These are phyloP conservation scores for Rhodotorula sp. DNA, from an alignment of 1,284 basidiomycete species.

Conservation along the genomic window DNA sequence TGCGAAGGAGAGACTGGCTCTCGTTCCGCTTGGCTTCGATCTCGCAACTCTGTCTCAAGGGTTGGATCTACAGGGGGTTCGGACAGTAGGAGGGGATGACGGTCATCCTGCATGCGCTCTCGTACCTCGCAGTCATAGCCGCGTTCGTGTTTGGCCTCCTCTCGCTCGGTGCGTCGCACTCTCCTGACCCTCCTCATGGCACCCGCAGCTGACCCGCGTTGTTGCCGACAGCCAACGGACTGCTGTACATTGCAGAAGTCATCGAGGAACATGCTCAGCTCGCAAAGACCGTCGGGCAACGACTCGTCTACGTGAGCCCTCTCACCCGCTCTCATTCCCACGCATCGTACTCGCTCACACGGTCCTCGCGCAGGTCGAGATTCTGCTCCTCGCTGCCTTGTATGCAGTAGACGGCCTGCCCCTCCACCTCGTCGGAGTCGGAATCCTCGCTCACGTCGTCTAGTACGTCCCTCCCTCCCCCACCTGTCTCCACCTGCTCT, in stretches of 20 bases:
- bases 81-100: slow-evolving; percentile 19
- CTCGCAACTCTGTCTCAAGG: too few species aligned
- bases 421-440: slow-evolving; percentile 66
- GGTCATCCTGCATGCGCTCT: slow-evolving; percentile 46
- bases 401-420: slow-evolving; percentile 77
- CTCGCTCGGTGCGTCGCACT: slow-evolving; percentile 61
- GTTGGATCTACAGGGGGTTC: not conserved
- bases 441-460: slow-evolving; percentile 74
- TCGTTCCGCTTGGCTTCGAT: too few species aligned
- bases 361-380: slow-evolving; percentile 60
- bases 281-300: slow-evolving; percentile 75
- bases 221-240: slow-evolving; percentile 68
- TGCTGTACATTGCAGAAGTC: slow-evolving; percentile 77
- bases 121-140: slow-evolving; percentile 63
- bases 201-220: slow-evolving; percentile 15
- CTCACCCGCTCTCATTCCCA: not conserved
- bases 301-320: slow-evolving; percentile 70
- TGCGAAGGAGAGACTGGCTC: too few species aligned
- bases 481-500: not conserved
- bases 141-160: slow-evolving; percentile 76
- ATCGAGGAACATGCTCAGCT: slow-evolving; percentile 85
- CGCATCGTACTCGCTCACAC: too few species aligned
- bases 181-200: not conserved
- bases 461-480: slow-evolving; percentile 53
- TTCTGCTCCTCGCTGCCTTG: slow-evolving; percentile 71